Evolutionary conservation across 2,329 filamentous ascomycete species (phyloP).

Genomic region (Exophiala dermatitidis): DNA sequence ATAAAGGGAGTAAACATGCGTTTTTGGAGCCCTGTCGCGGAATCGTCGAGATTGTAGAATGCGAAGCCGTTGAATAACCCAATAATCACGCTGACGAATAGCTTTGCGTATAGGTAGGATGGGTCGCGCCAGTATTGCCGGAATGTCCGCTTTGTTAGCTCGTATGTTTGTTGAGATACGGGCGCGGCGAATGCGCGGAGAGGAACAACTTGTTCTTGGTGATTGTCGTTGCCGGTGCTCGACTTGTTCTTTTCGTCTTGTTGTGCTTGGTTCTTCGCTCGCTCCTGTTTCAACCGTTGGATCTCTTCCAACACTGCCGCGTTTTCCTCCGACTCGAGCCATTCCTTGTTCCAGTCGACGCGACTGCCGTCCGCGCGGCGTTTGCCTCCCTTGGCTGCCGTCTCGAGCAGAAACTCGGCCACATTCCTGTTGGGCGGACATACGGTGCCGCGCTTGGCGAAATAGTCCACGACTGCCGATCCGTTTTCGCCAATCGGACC

Average conservation of each 20-base stretch:
- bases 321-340: slow-evolving; percentile 59
- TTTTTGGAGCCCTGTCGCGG: too few species aligned
- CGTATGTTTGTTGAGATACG: too few species aligned
- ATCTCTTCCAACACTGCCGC: slow-evolving; percentile 57
- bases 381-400: slow-evolving; percentile 44
- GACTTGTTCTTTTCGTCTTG: not conserved
- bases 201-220: too few species aligned
- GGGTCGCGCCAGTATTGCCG: too few species aligned
- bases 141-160: too few species aligned
- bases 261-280: slow-evolving; percentile 44
- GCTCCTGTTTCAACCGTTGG: slow-evolving; percentile 52
- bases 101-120: too few species aligned
- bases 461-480: slow-evolving; percentile 60
- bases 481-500: slow-evolving; percentile 65
- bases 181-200: too few species aligned
- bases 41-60: too few species aligned
- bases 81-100: too few species aligned
- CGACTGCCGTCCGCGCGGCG: slow-evolving; percentile 46
- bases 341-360: slow-evolving; percentile 69
- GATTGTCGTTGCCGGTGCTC: too few species aligned
- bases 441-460: slow-evolving; percentile 61
- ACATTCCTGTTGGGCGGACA: slow-evolving; percentile 62
- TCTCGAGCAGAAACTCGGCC: slow-evolving; percentile 64
- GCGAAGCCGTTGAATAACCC: too few species aligned
- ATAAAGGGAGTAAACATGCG: too few species aligned